Conservation (phyloP, 2,329 filamentous ascomycete species). For the Hypocrella siamensis region DNA sequence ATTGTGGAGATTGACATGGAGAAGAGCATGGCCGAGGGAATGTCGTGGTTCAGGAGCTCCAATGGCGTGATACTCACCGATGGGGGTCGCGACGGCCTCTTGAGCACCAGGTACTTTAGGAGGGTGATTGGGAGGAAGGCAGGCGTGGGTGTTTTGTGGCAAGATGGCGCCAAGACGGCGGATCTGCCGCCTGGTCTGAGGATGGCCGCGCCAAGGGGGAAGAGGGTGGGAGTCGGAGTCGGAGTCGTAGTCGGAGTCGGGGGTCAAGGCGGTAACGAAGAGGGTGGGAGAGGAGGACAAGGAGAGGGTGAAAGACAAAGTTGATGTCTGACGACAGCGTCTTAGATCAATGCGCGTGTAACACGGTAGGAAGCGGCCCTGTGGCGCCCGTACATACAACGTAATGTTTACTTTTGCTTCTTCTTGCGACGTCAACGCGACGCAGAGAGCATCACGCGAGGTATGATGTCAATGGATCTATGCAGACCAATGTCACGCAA, state of each 20-base stretch:
- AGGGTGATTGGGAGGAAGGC: conserved; percentile 48
- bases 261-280: conserved; percentile 11
- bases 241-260: conserved; percentile 19
- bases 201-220: conserved; percentile 29
- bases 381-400: no score
- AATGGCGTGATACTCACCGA: conserved; percentile 62
- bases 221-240: conserved; percentile 27
- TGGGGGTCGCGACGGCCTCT: conserved; percentile 39
- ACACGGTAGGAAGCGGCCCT: no score
- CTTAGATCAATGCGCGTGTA: no score
- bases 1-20: conserved; percentile 63
- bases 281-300: neutral
- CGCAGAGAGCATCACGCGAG: no score
- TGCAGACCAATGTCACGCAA: no score
- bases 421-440: no score
- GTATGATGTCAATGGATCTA: no score
- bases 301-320: no score
- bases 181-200: conserved; percentile 49
- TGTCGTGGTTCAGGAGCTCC: conserved; percentile 65
- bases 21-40: conserved; percentile 41
- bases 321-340: no score
- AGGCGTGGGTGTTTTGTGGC: conserved; percentile 52
- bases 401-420: no score
- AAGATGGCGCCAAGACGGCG: conserved; percentile 48
- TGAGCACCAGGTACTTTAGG: conserved; percentile 54